Percentiles rank a stretch among this genome's conserved stretches.
Evolutionary conservation across 202 grass and related monocot genomes (phyloP).

Genomic region (Bolboschoenoplectus hybrid): DNA sequence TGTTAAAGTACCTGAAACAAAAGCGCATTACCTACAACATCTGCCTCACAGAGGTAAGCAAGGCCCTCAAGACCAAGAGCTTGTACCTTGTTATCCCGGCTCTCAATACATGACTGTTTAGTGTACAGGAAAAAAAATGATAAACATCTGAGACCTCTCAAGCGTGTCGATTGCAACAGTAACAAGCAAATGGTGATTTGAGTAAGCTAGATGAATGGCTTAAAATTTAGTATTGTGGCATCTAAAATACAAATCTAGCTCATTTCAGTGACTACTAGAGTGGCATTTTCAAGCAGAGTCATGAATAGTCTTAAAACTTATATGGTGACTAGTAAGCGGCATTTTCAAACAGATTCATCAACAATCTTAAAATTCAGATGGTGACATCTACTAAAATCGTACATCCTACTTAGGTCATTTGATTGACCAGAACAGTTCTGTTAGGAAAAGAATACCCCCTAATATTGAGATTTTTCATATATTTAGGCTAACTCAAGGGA

Average conservation of each 20-base stretch:
- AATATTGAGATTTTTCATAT: background rate
- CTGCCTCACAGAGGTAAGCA: slow-evolving; percentile 82
- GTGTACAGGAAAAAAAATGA: slow-evolving; percentile 25
- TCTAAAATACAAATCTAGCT: background rate
- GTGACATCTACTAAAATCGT: background rate
- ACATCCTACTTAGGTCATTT: background rate
- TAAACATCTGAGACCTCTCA: background rate
- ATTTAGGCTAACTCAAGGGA: background rate
- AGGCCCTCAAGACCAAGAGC: slow-evolving; percentile 92
- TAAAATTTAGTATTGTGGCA: slow-evolving; percentile 11
- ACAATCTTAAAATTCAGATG: slow-evolving; percentile 21
- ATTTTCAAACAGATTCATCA: background rate
- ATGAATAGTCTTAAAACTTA: background rate
- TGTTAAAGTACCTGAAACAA: slow-evolving; percentile 36
- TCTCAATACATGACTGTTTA: slow-evolving; percentile 80
- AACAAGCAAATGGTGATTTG: background rate
- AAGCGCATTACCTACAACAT: slow-evolving; percentile 75
- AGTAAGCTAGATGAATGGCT: background rate
- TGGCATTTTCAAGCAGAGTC: background rate
- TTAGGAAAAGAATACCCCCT: background rate
- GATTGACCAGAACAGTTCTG: background rate
- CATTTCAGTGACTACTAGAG: slow-evolving; percentile 10
- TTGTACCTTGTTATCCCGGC: slow-evolving; percentile 66
- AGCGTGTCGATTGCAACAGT: background rate
- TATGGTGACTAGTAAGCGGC: background rate